Evolutionary conservation across 1,284 basidiomycete genomes (phyloP), one percentile per base, ranked within the genome.

Genomic region (Ustilago tritici): DNA sequence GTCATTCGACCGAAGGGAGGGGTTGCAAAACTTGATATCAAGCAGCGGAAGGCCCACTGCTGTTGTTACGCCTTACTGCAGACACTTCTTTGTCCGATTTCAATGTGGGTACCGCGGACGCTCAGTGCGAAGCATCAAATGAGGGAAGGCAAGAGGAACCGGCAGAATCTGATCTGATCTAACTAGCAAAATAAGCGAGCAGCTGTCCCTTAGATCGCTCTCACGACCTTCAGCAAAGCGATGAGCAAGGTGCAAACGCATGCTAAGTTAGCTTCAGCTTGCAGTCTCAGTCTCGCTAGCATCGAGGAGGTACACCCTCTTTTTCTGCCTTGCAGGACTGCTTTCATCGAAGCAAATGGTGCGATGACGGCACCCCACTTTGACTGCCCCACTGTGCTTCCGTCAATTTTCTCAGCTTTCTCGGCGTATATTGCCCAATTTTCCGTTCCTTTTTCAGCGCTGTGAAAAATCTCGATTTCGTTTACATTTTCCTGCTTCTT

Each of bases 301-400:
- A 28, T 28, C 12, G 11, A 32, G 17, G 19, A 17, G 14, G 19
- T 10, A 32, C 49, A 50, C 31, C 49, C 49, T 50, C 23, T 28
- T 50, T 28, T 50, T 31, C 10, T 14, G 43, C 43, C 43, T 47
- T 67, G 70, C 65, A 63, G 23, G 40, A 50, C 31, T 28, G 49
- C 49, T 50, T 32, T 50, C 31, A 46, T 46, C 43, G 43, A 23
- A 8, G n/a, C 49, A 50, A 28, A 50, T 50, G 36, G 14, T 61
- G n/a, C 61, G 65, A 67, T 73, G 70, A 73, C 70, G 65, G 57
- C 65, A 73, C 70, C 52, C 57, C 50, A 62, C 70, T 32, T 61
- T 49, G 61, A 64, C 61, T 73, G 61, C 70, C 64, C 64, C 52
- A 43, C 4, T 64, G 43, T 41, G 49, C 28, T 12, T 46, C 7